Conservation (phyloP, 2,329 filamentous ascomycete species). For the Colletotrichum gigasporum region DNA sequence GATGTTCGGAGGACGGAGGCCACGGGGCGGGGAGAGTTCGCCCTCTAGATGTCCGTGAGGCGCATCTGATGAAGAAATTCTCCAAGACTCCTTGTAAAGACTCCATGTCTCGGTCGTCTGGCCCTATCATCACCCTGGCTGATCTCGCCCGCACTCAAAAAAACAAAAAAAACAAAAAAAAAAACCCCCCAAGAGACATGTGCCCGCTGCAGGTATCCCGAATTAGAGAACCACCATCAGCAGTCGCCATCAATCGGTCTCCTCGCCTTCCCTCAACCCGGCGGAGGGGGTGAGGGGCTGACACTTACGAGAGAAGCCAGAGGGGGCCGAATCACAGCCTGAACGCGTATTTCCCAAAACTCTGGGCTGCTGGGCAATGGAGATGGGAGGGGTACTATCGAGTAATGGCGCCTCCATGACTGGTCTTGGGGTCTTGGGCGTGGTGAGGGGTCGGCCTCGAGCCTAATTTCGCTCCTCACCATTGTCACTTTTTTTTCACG, state of each 20-base stretch:
- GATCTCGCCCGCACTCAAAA: neutral
- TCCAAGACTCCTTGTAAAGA: neutral
- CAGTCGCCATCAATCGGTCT: neutral
- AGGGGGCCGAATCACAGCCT: conserved; percentile 1
- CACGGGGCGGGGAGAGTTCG: conserved; percentile 2
- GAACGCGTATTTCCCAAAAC: conserved; percentile 9
- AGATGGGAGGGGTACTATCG: neutral
- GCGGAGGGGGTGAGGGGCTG: conserved; percentile 1
- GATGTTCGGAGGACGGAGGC: conserved; percentile 1
- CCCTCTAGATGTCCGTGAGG: neutral
- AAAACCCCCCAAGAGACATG: neutral
- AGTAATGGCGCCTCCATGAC: neutral
- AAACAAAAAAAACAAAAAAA: no score
- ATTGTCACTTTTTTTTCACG: neutral
- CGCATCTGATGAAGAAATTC: conserved; percentile 5
- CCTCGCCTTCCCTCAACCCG: neutral
- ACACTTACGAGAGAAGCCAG: neutral
- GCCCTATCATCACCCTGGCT: conserved; percentile 1
- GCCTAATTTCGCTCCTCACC: neutral
- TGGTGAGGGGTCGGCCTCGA: neutral
- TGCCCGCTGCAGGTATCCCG: conserved; percentile 13
- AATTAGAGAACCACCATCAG: neutral
- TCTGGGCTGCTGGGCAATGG: conserved; percentile 13
- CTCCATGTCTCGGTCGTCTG: neutral
- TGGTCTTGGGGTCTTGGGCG: conserved; percentile 7